A percentile compares a stretch with the other conserved stretches of the same genome.
Conservation (phyloP, 805 yeast genomes). For the Tetrapisispora phaffii region DNA sequence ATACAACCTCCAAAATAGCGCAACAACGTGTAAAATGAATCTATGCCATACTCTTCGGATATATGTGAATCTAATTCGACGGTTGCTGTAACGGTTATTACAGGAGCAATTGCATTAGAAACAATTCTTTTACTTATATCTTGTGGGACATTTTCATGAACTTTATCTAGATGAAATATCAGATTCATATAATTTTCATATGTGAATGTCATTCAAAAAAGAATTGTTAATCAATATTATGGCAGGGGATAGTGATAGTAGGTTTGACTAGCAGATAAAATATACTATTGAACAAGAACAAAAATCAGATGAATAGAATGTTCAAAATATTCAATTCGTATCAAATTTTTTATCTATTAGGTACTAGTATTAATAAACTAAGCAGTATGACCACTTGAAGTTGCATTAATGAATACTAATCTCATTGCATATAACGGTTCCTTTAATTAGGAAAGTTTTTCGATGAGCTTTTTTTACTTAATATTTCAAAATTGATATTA, state of each 20-base stretch:
- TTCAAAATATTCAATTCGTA: no score
- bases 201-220: conserved; percentile 8
- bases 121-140: conserved; percentile 27
- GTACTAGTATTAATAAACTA: no score
- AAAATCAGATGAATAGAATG: no score
- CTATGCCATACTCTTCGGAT: conserved; percentile 17
- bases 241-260: not conserved
- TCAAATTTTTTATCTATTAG: no score
- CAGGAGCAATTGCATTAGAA: conserved; percentile 28
- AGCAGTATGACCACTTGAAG: no score
- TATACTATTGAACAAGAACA: no score
- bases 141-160: conserved; percentile 21
- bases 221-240: not conserved
- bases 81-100: conserved; percentile 25
- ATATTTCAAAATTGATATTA: not conserved
- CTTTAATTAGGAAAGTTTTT: no score
- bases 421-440: no score
- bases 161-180: conserved; percentile 19
- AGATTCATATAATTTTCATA: conserved; percentile 27
- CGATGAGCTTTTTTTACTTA: not conserved
- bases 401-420: no score
- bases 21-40: conserved; percentile 25
- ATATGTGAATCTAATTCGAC: conserved; percentile 23
- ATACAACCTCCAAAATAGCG: conserved; percentile 29
- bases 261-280: not conserved